These are phyloP conservation scores for Chaetothyriales sp. DNA, from an alignment of 2,329 filamentous ascomycete species.

Conservation along the genomic window DNA sequence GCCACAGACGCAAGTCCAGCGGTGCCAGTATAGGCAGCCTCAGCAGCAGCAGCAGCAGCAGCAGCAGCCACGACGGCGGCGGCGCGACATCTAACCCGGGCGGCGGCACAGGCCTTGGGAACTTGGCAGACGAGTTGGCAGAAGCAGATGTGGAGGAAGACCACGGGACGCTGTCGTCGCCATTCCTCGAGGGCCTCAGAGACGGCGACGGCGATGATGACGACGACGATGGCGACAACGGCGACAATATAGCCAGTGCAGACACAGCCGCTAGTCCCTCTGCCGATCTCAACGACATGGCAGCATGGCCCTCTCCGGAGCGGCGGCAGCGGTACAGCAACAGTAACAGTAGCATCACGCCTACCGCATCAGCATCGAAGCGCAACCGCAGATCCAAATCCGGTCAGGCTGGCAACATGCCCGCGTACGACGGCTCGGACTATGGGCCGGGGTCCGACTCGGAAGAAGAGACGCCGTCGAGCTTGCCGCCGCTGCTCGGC, in stretches of 20 bases:
- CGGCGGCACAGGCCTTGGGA: conserved; percentile 39
- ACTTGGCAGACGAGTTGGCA: conserved; percentile 50
- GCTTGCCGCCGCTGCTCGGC: conserved; percentile 41
- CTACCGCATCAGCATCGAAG: conserved; percentile 27
- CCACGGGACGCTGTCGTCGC: conserved; percentile 21
- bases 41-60: too few species aligned
- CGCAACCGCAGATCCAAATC: conserved; percentile 18
- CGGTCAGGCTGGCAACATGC: conserved; percentile 23
- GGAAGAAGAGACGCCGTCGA: conserved; percentile 33
- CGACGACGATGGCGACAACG: too few species aligned
- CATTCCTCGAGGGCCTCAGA: conserved; percentile 21
- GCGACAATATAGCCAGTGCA: conserved; percentile 4
- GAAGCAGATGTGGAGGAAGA: conserved; percentile 41
- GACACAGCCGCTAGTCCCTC: conserved; percentile 5
- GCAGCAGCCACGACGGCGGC: too few species aligned
- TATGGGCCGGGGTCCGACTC: conserved; percentile 45
- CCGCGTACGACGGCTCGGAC: conserved; percentile 44
- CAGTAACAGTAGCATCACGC: conserved; percentile 18
- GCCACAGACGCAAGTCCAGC: conserved; percentile 1
- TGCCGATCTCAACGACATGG: conserved; percentile 11
- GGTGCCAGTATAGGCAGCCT: conserved; percentile 24
- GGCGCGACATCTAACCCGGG: conserved; percentile 19
- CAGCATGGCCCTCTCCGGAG: conserved; percentile 17
- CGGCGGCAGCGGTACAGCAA: conserved; percentile 1
- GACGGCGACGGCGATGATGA: conserved; percentile 23